Evolutionary conservation across 371 early-diverging fungal species (phyloP), one percentile per base, ranked within the genome.

Genomic region (Syncephalastrum racemosum): DNA sequence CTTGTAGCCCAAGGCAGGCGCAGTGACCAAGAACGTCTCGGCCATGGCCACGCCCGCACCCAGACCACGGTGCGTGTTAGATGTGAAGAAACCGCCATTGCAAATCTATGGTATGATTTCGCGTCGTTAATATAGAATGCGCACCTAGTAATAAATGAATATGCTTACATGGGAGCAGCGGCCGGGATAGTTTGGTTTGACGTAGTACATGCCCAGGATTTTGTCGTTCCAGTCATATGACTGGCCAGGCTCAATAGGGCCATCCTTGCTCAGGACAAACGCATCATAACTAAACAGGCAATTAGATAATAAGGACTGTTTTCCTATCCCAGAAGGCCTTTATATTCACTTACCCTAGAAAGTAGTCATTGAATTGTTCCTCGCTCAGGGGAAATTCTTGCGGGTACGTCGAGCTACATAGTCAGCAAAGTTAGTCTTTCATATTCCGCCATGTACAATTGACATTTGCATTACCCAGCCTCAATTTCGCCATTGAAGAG

Each of bases 151-250:
- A n/a, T n/a, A 20, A 4, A 14, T 23, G 22, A 49, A 45, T 18
- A 0, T 14, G 56, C 71, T 65, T 77, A 84, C 81, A 60, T 83
- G 81, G 27, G 83, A 80, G 54, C 79, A 78, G 27, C 84, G 68
- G 7, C 85, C 83, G 14, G 90, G 90, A 54, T 83, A 91, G 58
- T 91, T 91, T 6, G 90, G 90, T 68, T 90, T 90, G 66, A 89
- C 67, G 56, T 91, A 90, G 54, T 87, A 91, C 65, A 80, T 80
- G 41, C 90, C 92, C 20, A 89, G 46, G 0, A 87, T 60, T 20
- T 72, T 71, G 8, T 75, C 66, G 10, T 67, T 59, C 58, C 68
- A 74, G 14, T 80, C 61, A 48, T 73, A 62, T 3, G 56, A 57
- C 14, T 60, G 52, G 31, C 56, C 59, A 6, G 58, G 60, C 44